Conservation (phyloP, 768 basidiomycete species). For the Leccinum rimulosum region DNA sequence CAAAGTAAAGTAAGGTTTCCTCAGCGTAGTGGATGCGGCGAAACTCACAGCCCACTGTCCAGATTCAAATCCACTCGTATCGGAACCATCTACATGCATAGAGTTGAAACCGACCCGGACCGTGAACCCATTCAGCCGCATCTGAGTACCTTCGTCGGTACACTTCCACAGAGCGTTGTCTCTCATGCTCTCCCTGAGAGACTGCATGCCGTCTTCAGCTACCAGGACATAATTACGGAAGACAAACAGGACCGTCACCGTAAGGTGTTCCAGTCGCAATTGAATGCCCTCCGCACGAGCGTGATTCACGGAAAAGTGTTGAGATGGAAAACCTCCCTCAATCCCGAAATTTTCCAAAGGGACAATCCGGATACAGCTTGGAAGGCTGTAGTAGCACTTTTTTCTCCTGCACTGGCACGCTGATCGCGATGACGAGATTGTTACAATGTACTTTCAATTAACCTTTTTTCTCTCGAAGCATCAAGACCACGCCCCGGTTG, state of each 20-base stretch:
- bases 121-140: background rate
- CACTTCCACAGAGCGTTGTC: constrained; percentile 6
- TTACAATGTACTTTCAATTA: background rate
- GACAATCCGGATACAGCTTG: constrained; percentile 6
- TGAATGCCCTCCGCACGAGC: background rate
- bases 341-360: background rate
- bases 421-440: background rate
- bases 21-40: background rate
- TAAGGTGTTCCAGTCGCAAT: background rate
- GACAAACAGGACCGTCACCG: background rate
- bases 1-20: background rate
- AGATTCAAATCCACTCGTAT: constrained; percentile 8
- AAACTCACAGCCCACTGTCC: background rate
- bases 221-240: fast-evolving
- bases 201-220: constrained; percentile 13
- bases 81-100: constrained; percentile 19
- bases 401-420: background rate
- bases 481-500: background rate
- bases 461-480: background rate
- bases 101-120: background rate
- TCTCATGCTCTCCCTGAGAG: background rate
- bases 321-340: constrained; percentile 1
- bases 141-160: constrained; percentile 4
- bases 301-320: background rate
- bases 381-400: constrained; percentile 9